Conservation (phyloP, 768 basidiomycete genomes). For the Kwoniella sp. region DNA sequence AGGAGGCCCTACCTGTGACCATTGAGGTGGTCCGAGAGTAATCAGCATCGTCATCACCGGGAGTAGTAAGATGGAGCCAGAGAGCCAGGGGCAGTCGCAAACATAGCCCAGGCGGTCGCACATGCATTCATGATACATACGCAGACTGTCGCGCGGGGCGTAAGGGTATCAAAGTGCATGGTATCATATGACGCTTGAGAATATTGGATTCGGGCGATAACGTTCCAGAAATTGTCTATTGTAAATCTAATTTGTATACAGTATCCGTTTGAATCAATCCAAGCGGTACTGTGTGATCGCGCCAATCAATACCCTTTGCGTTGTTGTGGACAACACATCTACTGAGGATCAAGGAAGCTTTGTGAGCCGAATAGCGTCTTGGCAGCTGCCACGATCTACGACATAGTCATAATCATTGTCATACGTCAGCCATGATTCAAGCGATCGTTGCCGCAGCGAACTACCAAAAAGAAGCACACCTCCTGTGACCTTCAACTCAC, state of each 20-base stretch:
- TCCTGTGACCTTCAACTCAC: conserved; percentile 30
- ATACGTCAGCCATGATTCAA: conserved; percentile 1
- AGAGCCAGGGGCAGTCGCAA: too few relatives aligned
- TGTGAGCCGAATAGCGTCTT: conserved; percentile 49
- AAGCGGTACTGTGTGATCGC: too few relatives aligned
- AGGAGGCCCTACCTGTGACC: conserved; percentile 20
- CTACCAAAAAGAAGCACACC: neutral
- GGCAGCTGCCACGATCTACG: conserved; percentile 42
- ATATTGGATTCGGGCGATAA: neutral
- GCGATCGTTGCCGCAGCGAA: too few relatives aligned
- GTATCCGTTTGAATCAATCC: neutral
- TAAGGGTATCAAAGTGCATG: conserved; percentile 1
- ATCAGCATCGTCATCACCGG: too few relatives aligned
- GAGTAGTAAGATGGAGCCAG: too few relatives aligned
- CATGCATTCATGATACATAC: too few relatives aligned
- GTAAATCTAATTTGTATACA: neutral
- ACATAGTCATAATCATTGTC: neutral
- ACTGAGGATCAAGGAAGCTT: conserved; percentile 32
- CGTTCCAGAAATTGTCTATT: neutral
- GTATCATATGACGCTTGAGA: neutral
- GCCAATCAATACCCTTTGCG: too few relatives aligned
- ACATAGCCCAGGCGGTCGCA: too few relatives aligned
- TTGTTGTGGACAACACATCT: neutral
- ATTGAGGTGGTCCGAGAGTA: conserved; percentile 26
- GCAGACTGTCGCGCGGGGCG: neutral